Conservation (phyloP, 306 rosid genomes). For the Oxytropis ochrocephala region DNA sequence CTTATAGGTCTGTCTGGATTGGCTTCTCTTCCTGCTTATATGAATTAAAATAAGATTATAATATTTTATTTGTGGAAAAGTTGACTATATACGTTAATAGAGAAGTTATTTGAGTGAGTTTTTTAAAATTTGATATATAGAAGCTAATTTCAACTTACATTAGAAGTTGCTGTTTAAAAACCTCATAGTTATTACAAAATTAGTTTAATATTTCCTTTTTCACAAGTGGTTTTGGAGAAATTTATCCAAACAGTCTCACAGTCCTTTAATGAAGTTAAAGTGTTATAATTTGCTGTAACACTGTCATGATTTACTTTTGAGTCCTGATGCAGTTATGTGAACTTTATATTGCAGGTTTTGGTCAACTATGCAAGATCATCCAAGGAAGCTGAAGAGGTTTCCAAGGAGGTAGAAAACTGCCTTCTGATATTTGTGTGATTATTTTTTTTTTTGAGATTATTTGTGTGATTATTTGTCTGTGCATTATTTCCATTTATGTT, state of each 20-base stretch:
- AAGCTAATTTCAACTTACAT: not conserved
- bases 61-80: not conserved
- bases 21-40: not conserved
- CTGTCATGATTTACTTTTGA: not conserved
- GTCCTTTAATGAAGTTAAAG: not conserved
- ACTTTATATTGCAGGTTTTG: conserved; percentile 50
- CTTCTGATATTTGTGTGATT: not conserved
- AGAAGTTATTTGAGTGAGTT: not conserved
- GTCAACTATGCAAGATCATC: conserved; percentile 92
- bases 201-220: not conserved
- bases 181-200: not conserved
- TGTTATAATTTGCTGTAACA: not conserved
- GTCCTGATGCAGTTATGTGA: conserved; percentile 5
- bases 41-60: not conserved
- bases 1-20: not conserved
- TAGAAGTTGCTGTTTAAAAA: not conserved
- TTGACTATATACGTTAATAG: not conserved
- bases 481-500: not conserved
- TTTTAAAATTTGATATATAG: not conserved
- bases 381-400: conserved; percentile 90
- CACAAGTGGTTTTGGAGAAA: not conserved
- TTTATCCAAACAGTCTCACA: not conserved
- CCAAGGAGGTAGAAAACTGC: conserved; percentile 60
- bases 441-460: too few species aligned
- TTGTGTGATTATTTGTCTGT: not conserved